Percentiles rank a stretch among this genome's conserved stretches.
Evolutionary conservation across 2,329 filamentous ascomycete genomes (phyloP).

Genomic region (Ramularia endophylla): DNA sequence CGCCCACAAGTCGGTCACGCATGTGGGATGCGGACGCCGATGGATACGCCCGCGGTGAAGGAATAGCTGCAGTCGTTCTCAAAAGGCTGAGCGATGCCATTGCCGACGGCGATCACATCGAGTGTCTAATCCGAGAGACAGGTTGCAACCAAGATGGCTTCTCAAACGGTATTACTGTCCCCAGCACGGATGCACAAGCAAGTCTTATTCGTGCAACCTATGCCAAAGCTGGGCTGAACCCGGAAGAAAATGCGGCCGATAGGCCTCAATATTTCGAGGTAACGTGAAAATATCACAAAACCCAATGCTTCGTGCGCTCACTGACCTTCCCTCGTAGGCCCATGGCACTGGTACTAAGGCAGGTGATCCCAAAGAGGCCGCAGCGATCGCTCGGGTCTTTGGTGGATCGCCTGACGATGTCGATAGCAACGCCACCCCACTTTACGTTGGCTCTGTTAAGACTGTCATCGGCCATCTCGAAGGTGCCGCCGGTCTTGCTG

Average conservation of each 20-base stretch:
- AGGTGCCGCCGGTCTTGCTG: conserved; percentile 46
- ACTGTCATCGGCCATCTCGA: conserved; percentile 46
- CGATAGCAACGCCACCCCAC: not conserved
- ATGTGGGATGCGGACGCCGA: conserved; percentile 2
- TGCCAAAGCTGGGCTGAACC: conserved; percentile 39
- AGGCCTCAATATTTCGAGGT: conserved; percentile 21
- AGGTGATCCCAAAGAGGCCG: conserved; percentile 10
- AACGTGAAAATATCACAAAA: too few relatives aligned
- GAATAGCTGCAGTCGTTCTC: not conserved
- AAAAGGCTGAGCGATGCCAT: conserved; percentile 7
- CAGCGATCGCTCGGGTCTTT: conserved; percentile 2
- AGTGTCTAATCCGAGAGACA: conserved; percentile 32
- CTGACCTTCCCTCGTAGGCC: too few relatives aligned
- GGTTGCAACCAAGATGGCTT: conserved; percentile 34
- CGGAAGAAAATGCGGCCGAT: too few relatives aligned
- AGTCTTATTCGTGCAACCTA: too few relatives aligned
- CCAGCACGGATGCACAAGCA: conserved; percentile 6
- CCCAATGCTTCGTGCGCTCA: too few relatives aligned
- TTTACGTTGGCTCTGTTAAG: conserved; percentile 28
- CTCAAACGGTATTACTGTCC: conserved; percentile 17
- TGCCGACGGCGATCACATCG: conserved; percentile 12
- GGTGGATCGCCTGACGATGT: too few relatives aligned
- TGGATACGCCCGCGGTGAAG: conserved; percentile 5
- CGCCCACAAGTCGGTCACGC: conserved; percentile 1
- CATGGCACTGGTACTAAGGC: conserved; percentile 7